phyloP scores from a whole-genome alignment of 2,329 filamentous ascomycete genomes.

The Cladosporium phlei region DNA sequence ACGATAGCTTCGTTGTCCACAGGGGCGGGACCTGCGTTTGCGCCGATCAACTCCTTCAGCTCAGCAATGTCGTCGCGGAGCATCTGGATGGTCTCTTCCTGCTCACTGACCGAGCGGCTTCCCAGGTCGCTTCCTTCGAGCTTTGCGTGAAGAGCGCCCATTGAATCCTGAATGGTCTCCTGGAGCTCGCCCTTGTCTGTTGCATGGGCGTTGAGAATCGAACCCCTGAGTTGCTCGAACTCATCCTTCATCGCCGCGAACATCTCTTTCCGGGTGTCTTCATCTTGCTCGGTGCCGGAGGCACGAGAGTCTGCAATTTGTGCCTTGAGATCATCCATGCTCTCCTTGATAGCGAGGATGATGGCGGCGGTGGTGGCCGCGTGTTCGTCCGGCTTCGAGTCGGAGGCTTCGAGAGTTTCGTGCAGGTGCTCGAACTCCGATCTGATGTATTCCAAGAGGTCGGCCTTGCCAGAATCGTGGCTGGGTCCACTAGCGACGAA shows the following conservation, averaged over 20 bases:
- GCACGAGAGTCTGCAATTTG: constrained; percentile 15
- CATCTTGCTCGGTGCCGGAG: background rate
- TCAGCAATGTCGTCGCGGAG: constrained; percentile 59
- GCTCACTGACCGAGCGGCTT: constrained; percentile 30
- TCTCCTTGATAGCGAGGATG: constrained; percentile 30
- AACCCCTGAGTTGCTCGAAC: constrained; percentile 74
- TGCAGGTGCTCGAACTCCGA: constrained; percentile 59
- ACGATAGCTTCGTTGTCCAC: constrained; percentile 58
- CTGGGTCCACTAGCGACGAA: constrained; percentile 41
- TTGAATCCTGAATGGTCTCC: constrained; percentile 52
- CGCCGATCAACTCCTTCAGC: constrained; percentile 50
- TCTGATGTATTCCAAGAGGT: constrained; percentile 48
- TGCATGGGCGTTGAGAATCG: constrained; percentile 60
- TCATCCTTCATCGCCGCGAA: constrained; percentile 73
- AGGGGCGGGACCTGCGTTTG: constrained; percentile 11
- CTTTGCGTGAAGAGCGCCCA: constrained; percentile 45
- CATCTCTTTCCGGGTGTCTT: constrained; percentile 37
- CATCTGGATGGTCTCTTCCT: constrained; percentile 43
- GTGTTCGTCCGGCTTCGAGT: constrained; percentile 11
- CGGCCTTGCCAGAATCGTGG: constrained; percentile 40
- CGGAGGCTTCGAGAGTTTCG: constrained; percentile 45
- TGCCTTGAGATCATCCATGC: constrained; percentile 28
- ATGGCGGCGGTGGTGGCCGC: constrained; percentile 26
- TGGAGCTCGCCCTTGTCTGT: constrained; percentile 58
- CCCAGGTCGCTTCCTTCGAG: constrained; percentile 35